Conservation (phyloP, 148 eudicot genomes). For the Heliamphora exappendiculata region DNA sequence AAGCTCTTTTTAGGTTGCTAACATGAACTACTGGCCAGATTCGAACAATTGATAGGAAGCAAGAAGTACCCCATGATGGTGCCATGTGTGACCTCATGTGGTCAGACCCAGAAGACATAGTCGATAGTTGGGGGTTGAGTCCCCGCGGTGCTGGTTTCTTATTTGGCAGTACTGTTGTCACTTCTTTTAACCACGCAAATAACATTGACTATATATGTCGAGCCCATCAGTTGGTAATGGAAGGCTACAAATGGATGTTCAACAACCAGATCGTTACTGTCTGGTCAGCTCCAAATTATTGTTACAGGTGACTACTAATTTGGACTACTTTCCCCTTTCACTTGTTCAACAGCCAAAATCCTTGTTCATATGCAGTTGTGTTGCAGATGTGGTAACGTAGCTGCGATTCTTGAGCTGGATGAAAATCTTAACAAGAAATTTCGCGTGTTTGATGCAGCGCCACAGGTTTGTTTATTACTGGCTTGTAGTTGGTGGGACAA, state of each 20-base stretch:
- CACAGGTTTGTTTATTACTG: conserved; percentile 55
- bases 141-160: conserved; percentile 96
- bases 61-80: conserved; percentile 95
- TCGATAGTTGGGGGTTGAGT: conserved; percentile 89
- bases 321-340: not conserved
- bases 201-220: conserved; percentile 83
- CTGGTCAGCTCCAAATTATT: conserved; percentile 98
- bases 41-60: conserved; percentile 82
- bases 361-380: not conserved
- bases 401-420: conserved; percentile 93
- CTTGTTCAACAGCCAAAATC: not conserved
- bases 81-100: conserved; percentile 96
- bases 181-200: conserved; percentile 67
- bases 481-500: conserved; percentile 1
- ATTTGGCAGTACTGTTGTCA: conserved; percentile 71
- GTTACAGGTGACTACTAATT: conserved; percentile 55
- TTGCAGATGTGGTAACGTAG: conserved; percentile 92
- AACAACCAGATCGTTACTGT: conserved; percentile 85
- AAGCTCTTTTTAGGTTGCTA: not conserved
- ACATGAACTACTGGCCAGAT: conserved; percentile 44
- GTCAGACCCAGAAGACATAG: conserved; percentile 92
- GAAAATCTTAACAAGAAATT: conserved; percentile 74
- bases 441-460: conserved; percentile 92
- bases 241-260: conserved; percentile 95
- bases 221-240: conserved; percentile 96